These are phyloP conservation scores for Parathielavia hyrcaniae DNA, from an alignment of 495 filamentous ascomycete species.

Conservation along the genomic window DNA sequence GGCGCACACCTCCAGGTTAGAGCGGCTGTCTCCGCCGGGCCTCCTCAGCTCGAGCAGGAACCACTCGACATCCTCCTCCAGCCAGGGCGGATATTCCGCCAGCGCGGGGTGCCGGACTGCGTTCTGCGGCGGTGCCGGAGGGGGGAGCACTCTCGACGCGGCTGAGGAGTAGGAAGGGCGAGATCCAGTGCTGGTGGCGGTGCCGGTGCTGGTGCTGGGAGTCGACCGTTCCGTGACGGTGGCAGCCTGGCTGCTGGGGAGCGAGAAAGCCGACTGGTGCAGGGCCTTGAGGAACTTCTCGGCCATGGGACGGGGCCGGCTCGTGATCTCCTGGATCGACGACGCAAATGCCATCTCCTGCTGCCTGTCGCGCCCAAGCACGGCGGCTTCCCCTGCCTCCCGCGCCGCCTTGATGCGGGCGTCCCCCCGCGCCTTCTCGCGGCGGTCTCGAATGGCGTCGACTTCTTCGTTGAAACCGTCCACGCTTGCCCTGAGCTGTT, in stretches of 20 bases:
- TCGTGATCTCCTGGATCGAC: neutral
- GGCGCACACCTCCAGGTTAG: neutral
- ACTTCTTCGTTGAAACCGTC: conserved; percentile 12
- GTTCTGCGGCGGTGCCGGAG: neutral
- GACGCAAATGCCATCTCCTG: neutral
- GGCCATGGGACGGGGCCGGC: neutral
- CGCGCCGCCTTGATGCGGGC: neutral
- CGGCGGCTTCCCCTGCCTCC: neutral
- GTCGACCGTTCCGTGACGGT: neutral
- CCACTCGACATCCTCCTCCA: conserved; percentile 3
- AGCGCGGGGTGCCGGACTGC: neutral
- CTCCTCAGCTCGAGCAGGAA: conserved; percentile 1
- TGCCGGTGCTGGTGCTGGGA: neutral
- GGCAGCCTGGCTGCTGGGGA: neutral
- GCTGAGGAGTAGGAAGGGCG: neutral
- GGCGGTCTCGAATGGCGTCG: neutral
- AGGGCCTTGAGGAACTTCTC: neutral
- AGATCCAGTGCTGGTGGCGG: neutral
- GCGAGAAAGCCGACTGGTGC: neutral
- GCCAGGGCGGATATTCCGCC: conserved; percentile 1
- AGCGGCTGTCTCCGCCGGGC: neutral
- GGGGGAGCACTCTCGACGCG: neutral
- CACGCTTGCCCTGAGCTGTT: conserved; percentile 1
- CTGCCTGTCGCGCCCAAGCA: neutral
- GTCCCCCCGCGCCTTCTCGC: conserved; percentile 6